These are phyloP conservation scores for Heterobasidion occidentale DNA, from an alignment of 1,284 basidiomycete species.

Conservation along the genomic window DNA sequence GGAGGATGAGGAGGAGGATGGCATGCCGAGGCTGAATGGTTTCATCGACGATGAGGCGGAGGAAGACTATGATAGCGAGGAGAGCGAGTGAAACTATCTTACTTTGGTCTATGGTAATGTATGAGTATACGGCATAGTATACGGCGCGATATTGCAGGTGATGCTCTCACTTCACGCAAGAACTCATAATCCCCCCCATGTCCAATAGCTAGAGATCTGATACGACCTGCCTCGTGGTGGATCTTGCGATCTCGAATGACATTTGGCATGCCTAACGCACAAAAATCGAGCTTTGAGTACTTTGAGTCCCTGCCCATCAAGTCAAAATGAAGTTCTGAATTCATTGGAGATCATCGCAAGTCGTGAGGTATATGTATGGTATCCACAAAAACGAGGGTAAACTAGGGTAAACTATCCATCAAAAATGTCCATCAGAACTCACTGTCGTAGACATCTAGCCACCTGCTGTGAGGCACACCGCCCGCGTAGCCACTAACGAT, in stretches of 20 bases:
- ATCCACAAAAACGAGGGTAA: neutral
- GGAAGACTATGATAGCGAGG: slow-evolving; percentile 32
- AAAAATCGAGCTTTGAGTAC: too few species aligned
- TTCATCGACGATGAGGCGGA: slow-evolving; percentile 10
- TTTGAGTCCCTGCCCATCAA: too few species aligned
- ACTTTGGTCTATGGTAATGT: neutral
- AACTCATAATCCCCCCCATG: too few species aligned
- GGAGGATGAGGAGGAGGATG: slow-evolving; percentile 61
- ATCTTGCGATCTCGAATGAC: too few species aligned
- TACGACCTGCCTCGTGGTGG: too few species aligned
- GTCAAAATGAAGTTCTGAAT: neutral
- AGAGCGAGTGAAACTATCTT: slow-evolving; percentile 29
- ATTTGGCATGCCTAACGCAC: too few species aligned
- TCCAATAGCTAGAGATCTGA: too few species aligned
- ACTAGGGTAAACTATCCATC: neutral
- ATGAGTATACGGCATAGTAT: neutral
- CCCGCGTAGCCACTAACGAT: slow-evolving; percentile 68
- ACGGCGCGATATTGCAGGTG: neutral
- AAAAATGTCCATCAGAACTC: neutral
- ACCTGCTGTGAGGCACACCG: slow-evolving; percentile 75
- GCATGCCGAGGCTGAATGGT: slow-evolving; percentile 21
- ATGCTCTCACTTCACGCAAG: neutral
- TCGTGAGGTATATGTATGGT: neutral
- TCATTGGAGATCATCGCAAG: neutral
- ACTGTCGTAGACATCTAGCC: slow-evolving; percentile 27